A percentile compares a stretch with the other conserved stretches of the same genome.
Conservation (phyloP, 73 alveolate species). For the Paramecium caudatum region DNA sequence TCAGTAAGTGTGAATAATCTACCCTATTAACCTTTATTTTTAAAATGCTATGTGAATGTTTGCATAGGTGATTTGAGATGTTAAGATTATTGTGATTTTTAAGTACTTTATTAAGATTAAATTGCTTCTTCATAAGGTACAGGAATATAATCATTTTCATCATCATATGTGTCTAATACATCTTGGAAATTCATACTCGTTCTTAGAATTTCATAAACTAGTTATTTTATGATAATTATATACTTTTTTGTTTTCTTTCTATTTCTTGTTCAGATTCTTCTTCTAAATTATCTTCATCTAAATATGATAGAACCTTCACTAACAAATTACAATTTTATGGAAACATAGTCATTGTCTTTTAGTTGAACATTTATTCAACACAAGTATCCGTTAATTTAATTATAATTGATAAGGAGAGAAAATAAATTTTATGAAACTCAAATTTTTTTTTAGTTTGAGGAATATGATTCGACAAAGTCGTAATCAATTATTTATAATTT, state of each 20-base stretch:
- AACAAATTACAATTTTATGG: constrained; percentile 36
- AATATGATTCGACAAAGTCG: no score
- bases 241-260: constrained; percentile 13
- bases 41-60: constrained; percentile 18
- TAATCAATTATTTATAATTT: no score
- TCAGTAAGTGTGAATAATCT: constrained; percentile 49
- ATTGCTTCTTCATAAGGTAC: constrained; percentile 22
- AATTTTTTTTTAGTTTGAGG: no score
- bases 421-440: no score
- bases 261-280: constrained; percentile 22
- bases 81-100: constrained; percentile 19
- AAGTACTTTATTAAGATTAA: neutral
- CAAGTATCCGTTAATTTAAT: constrained; percentile 49
- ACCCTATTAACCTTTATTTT: constrained; percentile 24
- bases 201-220: constrained; percentile 22
- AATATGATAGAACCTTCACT: constrained; percentile 15
- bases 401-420: no score
- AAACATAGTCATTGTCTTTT: neutral
- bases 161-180: neutral
- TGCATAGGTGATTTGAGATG: neutral
- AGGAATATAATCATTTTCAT: constrained; percentile 28
- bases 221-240: neutral
- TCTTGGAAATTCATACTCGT: constrained; percentile 35
- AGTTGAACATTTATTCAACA: constrained; percentile 24
- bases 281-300: neutral